Conservation (phyloP, 768 basidiomycete genomes). For the Auricularia cornea region DNA sequence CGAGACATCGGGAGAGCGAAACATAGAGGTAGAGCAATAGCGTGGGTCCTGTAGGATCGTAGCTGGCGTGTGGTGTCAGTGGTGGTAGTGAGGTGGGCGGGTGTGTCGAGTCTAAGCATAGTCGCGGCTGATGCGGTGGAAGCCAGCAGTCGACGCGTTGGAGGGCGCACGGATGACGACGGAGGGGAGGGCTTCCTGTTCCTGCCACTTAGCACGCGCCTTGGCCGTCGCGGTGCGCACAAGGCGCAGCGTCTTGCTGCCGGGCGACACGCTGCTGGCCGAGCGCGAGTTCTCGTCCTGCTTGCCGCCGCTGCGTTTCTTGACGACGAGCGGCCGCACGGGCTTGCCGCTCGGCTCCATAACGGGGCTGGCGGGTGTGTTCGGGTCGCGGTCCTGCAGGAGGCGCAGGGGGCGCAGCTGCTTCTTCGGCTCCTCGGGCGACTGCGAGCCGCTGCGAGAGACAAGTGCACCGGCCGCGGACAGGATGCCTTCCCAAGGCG, state of each 20-base stretch:
- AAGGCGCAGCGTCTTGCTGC: conserved; percentile 53
- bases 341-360: conserved; percentile 12
- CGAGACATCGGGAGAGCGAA: neutral
- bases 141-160: conserved; percentile 33
- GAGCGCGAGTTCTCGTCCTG: conserved; percentile 25
- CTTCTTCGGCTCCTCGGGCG: neutral
- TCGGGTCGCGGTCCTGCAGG: conserved; percentile 48
- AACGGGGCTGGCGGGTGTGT: conserved; percentile 17
- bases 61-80: neutral
- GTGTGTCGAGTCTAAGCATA: neutral
- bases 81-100: conserved; percentile 9
- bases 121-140: neutral
- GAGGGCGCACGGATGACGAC: conserved; percentile 59
- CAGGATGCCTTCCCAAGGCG: neutral
- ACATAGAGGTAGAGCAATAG: conserved; percentile 4
- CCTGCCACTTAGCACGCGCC: conserved; percentile 47
- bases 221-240: conserved; percentile 56
- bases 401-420: conserved; percentile 33
- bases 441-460: neutral
- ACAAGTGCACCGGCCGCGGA: neutral
- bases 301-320: conserved; percentile 32
- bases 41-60: neutral
- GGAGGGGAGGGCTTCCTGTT: conserved; percentile 48
- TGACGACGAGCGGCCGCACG: conserved; percentile 47
- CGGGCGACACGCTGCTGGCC: conserved; percentile 30